These are phyloP conservation scores for Bipolaris cookei DNA, from an alignment of 2,329 filamentous ascomycete species.

Conservation along the genomic window DNA sequence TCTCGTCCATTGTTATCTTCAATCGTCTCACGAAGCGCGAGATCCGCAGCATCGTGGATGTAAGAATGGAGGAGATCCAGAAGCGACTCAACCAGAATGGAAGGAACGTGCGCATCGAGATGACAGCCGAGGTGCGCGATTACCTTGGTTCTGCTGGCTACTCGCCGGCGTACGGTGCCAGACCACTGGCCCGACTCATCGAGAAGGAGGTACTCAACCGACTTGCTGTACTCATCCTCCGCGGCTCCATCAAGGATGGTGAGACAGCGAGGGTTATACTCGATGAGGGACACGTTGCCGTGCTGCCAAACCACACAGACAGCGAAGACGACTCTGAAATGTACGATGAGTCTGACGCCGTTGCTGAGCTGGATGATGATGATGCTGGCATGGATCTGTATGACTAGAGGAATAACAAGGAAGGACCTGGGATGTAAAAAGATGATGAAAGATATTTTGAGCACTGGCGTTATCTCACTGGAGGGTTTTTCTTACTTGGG, in stretches of 20 bases:
- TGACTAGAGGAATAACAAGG: slow-evolving; percentile 57
- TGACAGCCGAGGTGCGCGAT: slow-evolving; percentile 85
- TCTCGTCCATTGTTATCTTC: slow-evolving; percentile 96
- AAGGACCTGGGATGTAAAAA: not conserved
- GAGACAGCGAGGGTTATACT: slow-evolving; percentile 82
- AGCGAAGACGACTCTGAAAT: slow-evolving; percentile 74
- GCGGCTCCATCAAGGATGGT: slow-evolving; percentile 83
- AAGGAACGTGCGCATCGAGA: slow-evolving; percentile 83
- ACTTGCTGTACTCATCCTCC: slow-evolving; percentile 87
- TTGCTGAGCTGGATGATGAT: slow-evolving; percentile 68
- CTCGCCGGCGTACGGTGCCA: slow-evolving; percentile 91
- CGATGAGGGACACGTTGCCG: slow-evolving; percentile 77
- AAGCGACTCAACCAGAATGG: slow-evolving; percentile 85
- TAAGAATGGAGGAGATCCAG: slow-evolving; percentile 87
- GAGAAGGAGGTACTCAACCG: slow-evolving; percentile 97
- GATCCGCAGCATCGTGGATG: slow-evolving; percentile 94
- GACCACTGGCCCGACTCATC: slow-evolving; percentile 86
- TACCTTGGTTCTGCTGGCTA: slow-evolving; percentile 92
- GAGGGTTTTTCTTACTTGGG: not conserved
- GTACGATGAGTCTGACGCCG: slow-evolving; percentile 75
- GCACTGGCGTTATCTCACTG: slow-evolving; percentile 20
- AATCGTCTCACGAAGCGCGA: slow-evolving; percentile 89
- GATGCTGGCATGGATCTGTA: slow-evolving; percentile 68
- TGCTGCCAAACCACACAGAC: slow-evolving; percentile 81
- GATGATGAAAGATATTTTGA: slow-evolving; percentile 3